These are phyloP conservation scores for Chytriomyces hyalinus DNA, from an alignment of 192 early-diverging fungal species.

Conservation along the genomic window DNA sequence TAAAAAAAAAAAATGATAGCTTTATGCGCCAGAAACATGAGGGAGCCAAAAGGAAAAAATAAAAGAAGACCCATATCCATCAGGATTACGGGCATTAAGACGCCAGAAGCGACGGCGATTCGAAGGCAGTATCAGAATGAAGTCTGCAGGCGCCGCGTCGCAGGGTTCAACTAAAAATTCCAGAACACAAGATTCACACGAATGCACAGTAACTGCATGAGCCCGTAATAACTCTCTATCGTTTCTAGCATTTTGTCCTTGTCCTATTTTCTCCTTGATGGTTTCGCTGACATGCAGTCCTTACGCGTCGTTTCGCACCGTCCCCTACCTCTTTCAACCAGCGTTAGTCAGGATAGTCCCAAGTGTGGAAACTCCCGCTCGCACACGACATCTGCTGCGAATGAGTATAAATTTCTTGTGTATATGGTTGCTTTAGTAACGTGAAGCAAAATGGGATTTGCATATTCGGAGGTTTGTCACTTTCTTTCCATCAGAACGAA, in stretches of 20 bases:
- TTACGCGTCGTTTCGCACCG: no score
- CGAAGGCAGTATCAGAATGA: background rate
- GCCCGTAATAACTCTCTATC: slow-evolving; percentile 43
- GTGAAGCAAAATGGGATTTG: no score
- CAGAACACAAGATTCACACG: slow-evolving; percentile 7
- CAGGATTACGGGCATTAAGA: no score
- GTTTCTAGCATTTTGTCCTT: background rate
- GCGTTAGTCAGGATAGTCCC: slow-evolving; percentile 20
- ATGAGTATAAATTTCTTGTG: background rate
- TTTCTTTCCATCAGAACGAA: no score
- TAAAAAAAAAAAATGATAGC: background rate
- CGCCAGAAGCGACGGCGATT: background rate
- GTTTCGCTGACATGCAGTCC: background rate
- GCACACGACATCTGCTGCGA: background rate
- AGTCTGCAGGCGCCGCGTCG: background rate
- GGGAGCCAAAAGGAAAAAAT: no score
- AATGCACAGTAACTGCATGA: slow-evolving; percentile 39
- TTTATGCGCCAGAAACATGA: no score
- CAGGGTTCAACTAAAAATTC: background rate
- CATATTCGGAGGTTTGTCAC: no score
- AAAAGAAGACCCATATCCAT: no score
- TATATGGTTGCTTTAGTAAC: no score
- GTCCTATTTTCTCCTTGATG: background rate
- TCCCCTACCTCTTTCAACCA: no score
- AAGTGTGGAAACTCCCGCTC: slow-evolving; percentile 31